Conservation (phyloP, 2,329 filamentous ascomycete genomes). For the Aspergillus brunneoviolaceus region DNA sequence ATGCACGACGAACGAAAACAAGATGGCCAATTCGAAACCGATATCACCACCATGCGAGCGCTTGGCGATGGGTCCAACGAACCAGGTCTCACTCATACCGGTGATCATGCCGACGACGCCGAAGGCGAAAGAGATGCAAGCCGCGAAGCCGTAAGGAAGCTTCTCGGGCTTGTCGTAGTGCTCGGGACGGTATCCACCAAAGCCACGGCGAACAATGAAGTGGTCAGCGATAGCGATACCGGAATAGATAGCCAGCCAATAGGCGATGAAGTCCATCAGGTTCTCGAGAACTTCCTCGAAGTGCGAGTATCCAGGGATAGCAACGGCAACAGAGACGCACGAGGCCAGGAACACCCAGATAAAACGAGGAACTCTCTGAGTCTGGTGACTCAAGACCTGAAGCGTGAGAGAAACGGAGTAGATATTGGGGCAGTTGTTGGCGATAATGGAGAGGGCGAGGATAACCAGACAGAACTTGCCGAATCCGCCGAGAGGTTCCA, state of each 20-base stretch:
- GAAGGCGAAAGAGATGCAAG: slow-evolving; percentile 61
- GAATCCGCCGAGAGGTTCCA: slow-evolving; percentile 64
- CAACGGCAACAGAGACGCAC: slow-evolving; percentile 64
- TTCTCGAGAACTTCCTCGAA: slow-evolving; percentile 66
- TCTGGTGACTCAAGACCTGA: slow-evolving; percentile 61
- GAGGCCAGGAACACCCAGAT: slow-evolving; percentile 65
- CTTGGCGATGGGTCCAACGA: slow-evolving; percentile 64
- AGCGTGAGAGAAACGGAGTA: slow-evolving; percentile 69
- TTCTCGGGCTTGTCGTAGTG: slow-evolving; percentile 58
- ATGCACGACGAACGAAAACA: slow-evolving; percentile 57
- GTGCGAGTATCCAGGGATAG: slow-evolving; percentile 66
- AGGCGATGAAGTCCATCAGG: slow-evolving; percentile 68
- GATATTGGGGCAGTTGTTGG: slow-evolving; percentile 70
- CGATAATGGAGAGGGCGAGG: slow-evolving; percentile 65
- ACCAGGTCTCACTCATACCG: slow-evolving; percentile 72
- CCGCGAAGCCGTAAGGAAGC: slow-evolving; percentile 65
- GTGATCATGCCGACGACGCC: slow-evolving; percentile 65
- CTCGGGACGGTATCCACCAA: slow-evolving; percentile 59
- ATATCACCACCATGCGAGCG: slow-evolving; percentile 61
- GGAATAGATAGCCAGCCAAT: slow-evolving; percentile 74
- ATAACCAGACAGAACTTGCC: slow-evolving; percentile 71
- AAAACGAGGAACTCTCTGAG: slow-evolving; percentile 65
- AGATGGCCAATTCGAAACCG: slow-evolving; percentile 66
- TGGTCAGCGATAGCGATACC: slow-evolving; percentile 66
- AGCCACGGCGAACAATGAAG: slow-evolving; percentile 65